These are phyloP conservation scores for Coemansia sp. DNA, from an alignment of 192 early-diverging fungal genomes.

Conservation along the genomic window DNA sequence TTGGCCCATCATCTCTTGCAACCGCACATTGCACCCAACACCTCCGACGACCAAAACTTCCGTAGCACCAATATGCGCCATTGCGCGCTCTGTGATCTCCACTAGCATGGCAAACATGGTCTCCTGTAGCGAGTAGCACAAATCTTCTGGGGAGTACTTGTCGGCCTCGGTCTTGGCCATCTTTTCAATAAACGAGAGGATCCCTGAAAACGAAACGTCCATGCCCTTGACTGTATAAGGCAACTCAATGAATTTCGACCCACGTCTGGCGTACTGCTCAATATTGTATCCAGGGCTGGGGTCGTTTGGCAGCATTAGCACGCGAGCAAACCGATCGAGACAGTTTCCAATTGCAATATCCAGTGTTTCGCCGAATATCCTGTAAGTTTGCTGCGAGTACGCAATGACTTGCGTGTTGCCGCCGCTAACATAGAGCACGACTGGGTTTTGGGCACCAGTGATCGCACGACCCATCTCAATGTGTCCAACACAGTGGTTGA, in stretches of 20 bases:
- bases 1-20: constrained; percentile 98
- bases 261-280: constrained; percentile 93
- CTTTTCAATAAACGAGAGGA: constrained; percentile 87
- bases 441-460: constrained; percentile 90
- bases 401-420: constrained; percentile 99
- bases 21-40: constrained; percentile 91
- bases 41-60: constrained; percentile 97
- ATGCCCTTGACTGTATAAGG: constrained; percentile 99
- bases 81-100: constrained; percentile 98
- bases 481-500: constrained; percentile 98
- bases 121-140: constrained; percentile 98
- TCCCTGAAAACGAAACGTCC: constrained; percentile 98
- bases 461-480: constrained; percentile 99
- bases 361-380: constrained; percentile 98
- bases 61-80: constrained; percentile 92
- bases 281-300: constrained; percentile 98
- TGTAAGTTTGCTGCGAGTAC: constrained; percentile 88
- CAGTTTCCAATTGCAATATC: constrained; percentile 99
- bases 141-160: constrained; percentile 75
- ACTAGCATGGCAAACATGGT: constrained; percentile 99
- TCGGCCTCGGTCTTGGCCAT: constrained; percentile 64
- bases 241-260: constrained; percentile 81
- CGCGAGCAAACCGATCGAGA: constrained; percentile 94
- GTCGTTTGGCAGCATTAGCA: constrained; percentile 91
- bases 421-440: constrained; percentile 96